A percentile compares a stretch with the other conserved stretches of the same genome.
Evolutionary conservation across 805 yeast genomes (phyloP).

Genomic region (Kazachstania africana): DNA sequence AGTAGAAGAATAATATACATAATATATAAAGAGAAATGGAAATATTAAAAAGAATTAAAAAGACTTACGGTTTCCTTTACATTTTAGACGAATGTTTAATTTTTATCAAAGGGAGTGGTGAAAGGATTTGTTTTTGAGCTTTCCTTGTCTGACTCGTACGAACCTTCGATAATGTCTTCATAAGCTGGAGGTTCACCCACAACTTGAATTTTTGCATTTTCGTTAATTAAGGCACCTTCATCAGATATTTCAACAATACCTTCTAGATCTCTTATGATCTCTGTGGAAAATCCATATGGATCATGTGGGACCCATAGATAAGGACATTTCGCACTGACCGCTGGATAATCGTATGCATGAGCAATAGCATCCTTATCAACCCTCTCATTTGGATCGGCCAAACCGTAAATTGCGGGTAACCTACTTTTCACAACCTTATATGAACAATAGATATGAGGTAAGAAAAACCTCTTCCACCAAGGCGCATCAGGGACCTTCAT

Average conservation of each 20-base stretch:
- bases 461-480: constrained; percentile 37
- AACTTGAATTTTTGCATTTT: constrained; percentile 37
- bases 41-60: too few relatives aligned
- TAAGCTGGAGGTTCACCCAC: constrained; percentile 39
- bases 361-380: constrained; percentile 29
- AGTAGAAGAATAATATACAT: too few relatives aligned
- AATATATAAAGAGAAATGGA: too few relatives aligned
- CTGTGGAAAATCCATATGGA: constrained; percentile 66
- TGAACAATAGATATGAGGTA: constrained; percentile 43
- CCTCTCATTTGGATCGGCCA: constrained; percentile 33
- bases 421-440: constrained; percentile 36
- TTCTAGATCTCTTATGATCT: constrained; percentile 43
- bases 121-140: too few relatives aligned
- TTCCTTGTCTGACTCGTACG: too few relatives aligned
- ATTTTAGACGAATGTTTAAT: too few relatives aligned
- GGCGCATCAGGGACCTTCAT: constrained; percentile 27
- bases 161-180: too few relatives aligned
- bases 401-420: constrained; percentile 49
- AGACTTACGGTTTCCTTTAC: too few relatives aligned
- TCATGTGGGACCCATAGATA: constrained; percentile 89
- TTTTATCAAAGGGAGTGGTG: too few relatives aligned
- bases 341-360: constrained; percentile 71
- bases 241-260: constrained; percentile 54
- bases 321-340: constrained; percentile 56
- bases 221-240: constrained; percentile 48